These are phyloP conservation scores for Azolla pinnata DNA, from an alignment of 75 land plant genomes.

Conservation along the genomic window DNA sequence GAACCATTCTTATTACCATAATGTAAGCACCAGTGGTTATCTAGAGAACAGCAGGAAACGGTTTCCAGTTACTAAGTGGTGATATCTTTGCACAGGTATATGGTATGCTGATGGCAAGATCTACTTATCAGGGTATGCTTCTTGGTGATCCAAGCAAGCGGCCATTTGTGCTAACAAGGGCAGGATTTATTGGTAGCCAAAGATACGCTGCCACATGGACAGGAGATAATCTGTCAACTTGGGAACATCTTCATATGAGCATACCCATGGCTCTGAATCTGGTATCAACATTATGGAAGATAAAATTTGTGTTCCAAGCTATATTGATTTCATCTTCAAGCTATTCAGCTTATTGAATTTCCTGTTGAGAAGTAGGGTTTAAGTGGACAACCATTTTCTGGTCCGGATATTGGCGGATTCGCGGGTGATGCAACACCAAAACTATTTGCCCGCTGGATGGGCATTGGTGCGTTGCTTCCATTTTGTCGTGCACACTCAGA, in stretches of 20 bases:
- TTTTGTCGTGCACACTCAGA: slow-evolving; percentile 92
- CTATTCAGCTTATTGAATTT: no score
- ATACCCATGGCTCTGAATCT: slow-evolving; percentile 80
- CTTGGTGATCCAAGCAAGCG: slow-evolving; percentile 45
- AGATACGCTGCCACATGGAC: slow-evolving; percentile 99
- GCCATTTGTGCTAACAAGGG: slow-evolving; percentile 93
- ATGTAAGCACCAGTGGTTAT: no score
- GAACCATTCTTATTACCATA: slow-evolving; percentile 69
- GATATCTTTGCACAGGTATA: slow-evolving; percentile 46
- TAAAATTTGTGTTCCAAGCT: no score
- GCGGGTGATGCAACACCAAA: slow-evolving; percentile 96
- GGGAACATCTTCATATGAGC: slow-evolving; percentile 93
- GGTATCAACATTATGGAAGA: no score
- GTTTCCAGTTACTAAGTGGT: no score
- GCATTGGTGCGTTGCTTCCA: slow-evolving; percentile 82
- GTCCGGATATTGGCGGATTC: slow-evolving; percentile 98
- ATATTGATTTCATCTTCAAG: no score
- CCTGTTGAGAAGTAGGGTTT: slow-evolving; percentile 42
- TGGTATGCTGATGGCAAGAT: slow-evolving; percentile 89
- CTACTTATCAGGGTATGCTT: slow-evolving; percentile 88
- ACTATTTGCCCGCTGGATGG: slow-evolving; percentile 98
- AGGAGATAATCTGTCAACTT: slow-evolving; percentile 87
- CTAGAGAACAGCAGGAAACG: no score
- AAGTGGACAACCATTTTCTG: slow-evolving; percentile 89
- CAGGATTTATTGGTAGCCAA: slow-evolving; percentile 90